Percentiles rank a stretch among this genome's conserved stretches.
phyloP scores from a whole-genome alignment of 331 rosid species.

The Phaseolus coccineus region DNA sequence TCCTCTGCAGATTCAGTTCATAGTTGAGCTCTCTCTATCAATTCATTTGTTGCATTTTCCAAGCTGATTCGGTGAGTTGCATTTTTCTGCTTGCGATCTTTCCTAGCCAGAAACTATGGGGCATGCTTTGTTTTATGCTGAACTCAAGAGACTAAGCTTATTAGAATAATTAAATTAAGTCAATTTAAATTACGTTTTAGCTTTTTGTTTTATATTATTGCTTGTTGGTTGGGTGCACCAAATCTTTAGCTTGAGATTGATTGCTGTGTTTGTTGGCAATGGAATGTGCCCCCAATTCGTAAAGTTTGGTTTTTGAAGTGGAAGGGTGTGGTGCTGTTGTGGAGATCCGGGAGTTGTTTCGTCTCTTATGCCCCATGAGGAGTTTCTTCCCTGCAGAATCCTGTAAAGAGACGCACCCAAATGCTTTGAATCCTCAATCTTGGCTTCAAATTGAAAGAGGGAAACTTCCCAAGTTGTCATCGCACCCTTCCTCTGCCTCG shows the following conservation, averaged over 20 bases:
- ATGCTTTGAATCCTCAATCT: constrained; percentile 82
- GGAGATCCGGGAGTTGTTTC: constrained; percentile 81
- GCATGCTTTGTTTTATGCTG: constrained; percentile 8
- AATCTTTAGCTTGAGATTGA: constrained; percentile 26
- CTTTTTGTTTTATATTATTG: constrained; percentile 23
- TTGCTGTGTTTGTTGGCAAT: constrained; percentile 19
- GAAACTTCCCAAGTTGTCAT: constrained; percentile 73
- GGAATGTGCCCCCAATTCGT: constrained; percentile 25
- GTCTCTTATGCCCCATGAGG: constrained; percentile 85
- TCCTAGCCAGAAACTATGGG: constrained; percentile 18
- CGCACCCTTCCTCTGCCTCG: constrained; percentile 67
- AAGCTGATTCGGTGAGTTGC: constrained; percentile 53
- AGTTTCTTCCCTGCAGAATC: constrained; percentile 85
- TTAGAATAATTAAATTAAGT: constrained; percentile 21
- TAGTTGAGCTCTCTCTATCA: constrained; percentile 38
- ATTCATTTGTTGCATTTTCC: constrained; percentile 47
- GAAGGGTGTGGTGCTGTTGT: constrained; percentile 54
- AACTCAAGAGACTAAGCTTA: constrained; percentile 27
- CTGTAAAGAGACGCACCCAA: constrained; percentile 75
- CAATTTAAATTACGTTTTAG: constrained; percentile 4
- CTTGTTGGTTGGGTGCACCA: constrained; percentile 26
- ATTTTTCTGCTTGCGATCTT: constrained; percentile 60
- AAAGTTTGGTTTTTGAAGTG: constrained; percentile 55
- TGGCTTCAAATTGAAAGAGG: constrained; percentile 97
- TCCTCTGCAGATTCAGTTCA: constrained; percentile 47